Evolutionary conservation across 108 stramenopile genomes (phyloP), one percentile per base, ranked within the genome.

Genomic region (Schizochytrium sp.): DNA sequence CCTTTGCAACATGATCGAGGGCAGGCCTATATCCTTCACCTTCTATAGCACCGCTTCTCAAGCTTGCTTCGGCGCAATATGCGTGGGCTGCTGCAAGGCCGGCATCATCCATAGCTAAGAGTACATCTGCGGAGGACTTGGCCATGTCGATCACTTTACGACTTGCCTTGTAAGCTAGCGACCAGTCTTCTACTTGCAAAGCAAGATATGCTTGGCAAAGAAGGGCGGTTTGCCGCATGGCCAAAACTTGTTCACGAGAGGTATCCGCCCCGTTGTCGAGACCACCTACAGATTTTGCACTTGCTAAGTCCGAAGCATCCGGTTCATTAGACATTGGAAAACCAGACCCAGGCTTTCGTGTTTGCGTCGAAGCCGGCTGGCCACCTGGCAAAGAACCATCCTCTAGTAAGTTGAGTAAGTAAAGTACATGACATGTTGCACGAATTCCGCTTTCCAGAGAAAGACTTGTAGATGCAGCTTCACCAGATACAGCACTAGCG

Each of bases 371-470:
- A 17, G 76, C 49, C 10, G 76, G 55, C 1, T n/a, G 50, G 15
- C 47, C 76, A 40, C 64, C 44, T 38, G 64, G 64, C 28, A 50
- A 38, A 42, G 76, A 83, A 8, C 53, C 76, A 53, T 83, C 53
- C 2, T 83, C 76, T 15, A 55, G 50, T 0, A 55, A 55, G 76
- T 83, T 83, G 47, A 83, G 76, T 53, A 83, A 40, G 28, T 55
- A 83, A 49, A 83, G 76, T 49, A 83, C 76, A 55, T 83, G 76
- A 40, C 76, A 49, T 38, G 76, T 83, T 28, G 76, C 76, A 5
- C 76, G 76, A 49, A 83, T 49, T n/a, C 76, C 76, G 53, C 8
- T 28, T 13, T 83, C 50, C 17, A 83, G 76, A 40, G 28, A n/a
- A 38, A 2, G 45, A 38, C 15, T 44, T 28, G 64, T 44, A 0